Conservation (phyloP, 306 rosid genomes). For the Ormosia semicastrata region DNA sequence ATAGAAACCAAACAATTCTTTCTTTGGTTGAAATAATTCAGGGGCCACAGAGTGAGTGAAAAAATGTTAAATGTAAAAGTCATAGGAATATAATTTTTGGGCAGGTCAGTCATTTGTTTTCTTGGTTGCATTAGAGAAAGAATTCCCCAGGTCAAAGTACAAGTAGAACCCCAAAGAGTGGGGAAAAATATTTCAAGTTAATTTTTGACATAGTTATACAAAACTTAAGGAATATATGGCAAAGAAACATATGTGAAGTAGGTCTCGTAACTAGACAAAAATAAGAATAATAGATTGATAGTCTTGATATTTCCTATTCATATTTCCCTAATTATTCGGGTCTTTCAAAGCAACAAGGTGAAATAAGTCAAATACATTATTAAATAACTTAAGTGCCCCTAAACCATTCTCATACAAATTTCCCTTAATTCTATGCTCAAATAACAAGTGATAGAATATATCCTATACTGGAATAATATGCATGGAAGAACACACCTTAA, state of each 20-base stretch:
- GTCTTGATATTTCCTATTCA: not conserved
- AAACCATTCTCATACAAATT: slow-evolving; percentile 14
- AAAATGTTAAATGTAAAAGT: not conserved
- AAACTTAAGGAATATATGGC: not conserved
- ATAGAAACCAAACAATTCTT: not conserved
- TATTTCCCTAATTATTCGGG: not conserved
- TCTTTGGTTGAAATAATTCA: slow-evolving; percentile 1
- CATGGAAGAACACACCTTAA: slow-evolving; percentile 57
- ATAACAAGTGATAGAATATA: not conserved
- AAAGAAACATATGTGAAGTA: not conserved
- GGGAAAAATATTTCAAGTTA: not conserved
- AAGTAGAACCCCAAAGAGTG: not conserved
- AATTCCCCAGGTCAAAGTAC: not conserved
- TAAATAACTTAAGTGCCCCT: not conserved
- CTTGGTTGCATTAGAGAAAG: not conserved
- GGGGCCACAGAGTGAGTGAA: not conserved
- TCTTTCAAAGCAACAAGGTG: not conserved
- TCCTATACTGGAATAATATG: not conserved
- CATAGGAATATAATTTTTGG: not conserved
- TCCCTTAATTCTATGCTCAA: not conserved
- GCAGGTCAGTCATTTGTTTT: not conserved
- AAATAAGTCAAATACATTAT: not conserved
- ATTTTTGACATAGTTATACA: not conserved
- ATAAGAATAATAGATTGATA: not conserved
- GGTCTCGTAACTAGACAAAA: not conserved